Base-by-base conservation (phyloP, 1,284 basidiomycete species). In the Melampsora americana region DNA sequence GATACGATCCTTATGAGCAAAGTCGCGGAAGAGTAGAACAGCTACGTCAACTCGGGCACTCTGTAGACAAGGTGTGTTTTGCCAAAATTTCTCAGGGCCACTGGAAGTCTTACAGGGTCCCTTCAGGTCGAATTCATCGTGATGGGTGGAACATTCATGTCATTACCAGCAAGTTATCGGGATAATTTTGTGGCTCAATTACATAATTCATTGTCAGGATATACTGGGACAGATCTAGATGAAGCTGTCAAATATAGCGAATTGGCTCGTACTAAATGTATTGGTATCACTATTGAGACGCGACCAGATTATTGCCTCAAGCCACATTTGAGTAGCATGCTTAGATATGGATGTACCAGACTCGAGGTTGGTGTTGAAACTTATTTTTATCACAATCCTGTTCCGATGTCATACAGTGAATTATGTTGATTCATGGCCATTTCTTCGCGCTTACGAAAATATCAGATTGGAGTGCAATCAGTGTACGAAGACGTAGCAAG, bases 71-170 rank as follows among this genome's bases (percentile, higher is more conserved):
- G 87, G 93, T 90, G 73, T 53, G 69, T 83, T 62, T 46, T 20
- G 78, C 35, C 62, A 32, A 14, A 7, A 32, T 65, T 32, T 14
- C 12, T 5, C 2, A 20, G 11, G 2, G 26, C n/a, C 12, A 56
- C 26, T 56, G 3, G 20, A 3, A 3, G 20, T 28, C 53, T n/a
- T 56, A 56, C 20, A n/a, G 12, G 64, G 28, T 16, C 32, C 53
- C 35, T 53, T 28, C 79, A 92, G 91, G 91, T 99, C 65, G 95
- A 99, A 83, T 98, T 98, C 82, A 99, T 99, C 79, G 87, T 99
- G 80, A 99, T 99, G 95, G 96, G 95, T 44, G 95, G 95, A 62
- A 99, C 95, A 4, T 99, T 99, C 84, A 97, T 99, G 95, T 96
- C 93, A 80, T 94, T 98, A 89, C 90, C 95, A 28, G 93, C 98